Base-by-base conservation (phyloP, 2,329 filamentous ascomycete genomes). In the Neodidymelliopsis sp. region DNA sequence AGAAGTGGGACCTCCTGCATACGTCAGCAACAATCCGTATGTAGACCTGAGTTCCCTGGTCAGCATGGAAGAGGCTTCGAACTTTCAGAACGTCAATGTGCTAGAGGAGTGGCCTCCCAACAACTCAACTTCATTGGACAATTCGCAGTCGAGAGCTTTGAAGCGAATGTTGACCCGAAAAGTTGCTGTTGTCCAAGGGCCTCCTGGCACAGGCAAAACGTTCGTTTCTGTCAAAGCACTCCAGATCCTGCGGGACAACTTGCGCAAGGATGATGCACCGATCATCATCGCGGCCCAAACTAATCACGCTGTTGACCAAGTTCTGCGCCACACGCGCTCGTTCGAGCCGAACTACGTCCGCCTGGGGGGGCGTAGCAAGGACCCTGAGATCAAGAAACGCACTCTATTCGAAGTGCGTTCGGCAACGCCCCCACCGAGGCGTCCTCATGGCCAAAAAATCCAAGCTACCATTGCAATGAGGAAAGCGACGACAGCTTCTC, bases 281-380 rank as follows among this genome's bases (percentile, higher is more conserved):
- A 85, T 97, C 22, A 79, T 96, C 15, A 79, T 96, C 3, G 83
- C 91, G 0, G 91, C 90, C 6, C 91, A 96, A 62, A 97, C 91
- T 0, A 97, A 97, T 50, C 91, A 96, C 70, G 91, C 91, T 0
- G 75, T 96, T 0, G 91, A 97, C 60, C 91, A 96, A 65, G 77
- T 97, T 0, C 76, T 96, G 0, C 74, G 76, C 1, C 83, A 87
- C 44, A 78, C 91, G 12, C 77, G 84, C 1, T 65, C 75, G 5
- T 88, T 87, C 57, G 85, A 88, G 59, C 70, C 74, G 0, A 79
- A 83, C 1, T 85, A 91, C 48, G 74, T 87, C 37, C 81, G 87
- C 7, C 73, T 90, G 8, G 91, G 91, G 30, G 85, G 86, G 2
- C 82, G 88, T 22, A 89, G 87, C 13, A 81, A 84, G 40, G 86